A percentile compares a stretch with the other conserved stretches of the same genome.
Evolutionary conservation across 805 yeast genomes (phyloP).

Genomic region (Teunomyces gatunensis): DNA sequence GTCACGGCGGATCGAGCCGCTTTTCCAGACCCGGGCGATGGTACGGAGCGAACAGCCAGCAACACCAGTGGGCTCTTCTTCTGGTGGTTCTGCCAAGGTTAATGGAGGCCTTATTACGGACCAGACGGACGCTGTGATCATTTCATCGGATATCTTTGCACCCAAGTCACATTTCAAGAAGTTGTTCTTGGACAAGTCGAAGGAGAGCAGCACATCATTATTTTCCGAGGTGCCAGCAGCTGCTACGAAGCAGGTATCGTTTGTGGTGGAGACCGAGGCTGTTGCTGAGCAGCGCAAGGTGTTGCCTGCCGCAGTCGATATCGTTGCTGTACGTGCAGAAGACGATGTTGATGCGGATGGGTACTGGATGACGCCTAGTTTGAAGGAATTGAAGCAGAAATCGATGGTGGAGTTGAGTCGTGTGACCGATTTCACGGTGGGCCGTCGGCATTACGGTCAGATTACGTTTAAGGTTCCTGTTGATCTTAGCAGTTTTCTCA

Average conservation of each 20-base stretch:
- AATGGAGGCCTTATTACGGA: constrained; percentile 25
- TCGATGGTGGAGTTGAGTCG: constrained; percentile 61
- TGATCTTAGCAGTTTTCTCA: constrained; percentile 68
- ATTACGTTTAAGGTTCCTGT: constrained; percentile 79
- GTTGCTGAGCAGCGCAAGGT: neutral
- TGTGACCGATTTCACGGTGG: constrained; percentile 67
- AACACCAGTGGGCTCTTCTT: neutral
- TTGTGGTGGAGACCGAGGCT: neutral
- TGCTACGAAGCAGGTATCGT: constrained; percentile 2
- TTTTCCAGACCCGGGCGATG: constrained; percentile 20
- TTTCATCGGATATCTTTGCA: constrained; percentile 68
- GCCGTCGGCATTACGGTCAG: constrained; percentile 74
- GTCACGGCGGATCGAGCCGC: constrained; percentile 64
- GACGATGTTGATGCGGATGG: constrained; percentile 61
- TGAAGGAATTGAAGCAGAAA: constrained; percentile 57
- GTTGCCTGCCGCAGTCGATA: neutral
- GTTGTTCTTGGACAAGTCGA: constrained; percentile 50
- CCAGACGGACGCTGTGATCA: constrained; percentile 63
- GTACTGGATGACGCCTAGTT: constrained; percentile 83
- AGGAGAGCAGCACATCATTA: constrained; percentile 9
- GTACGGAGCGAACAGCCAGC: neutral
- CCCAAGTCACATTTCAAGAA: constrained; percentile 56
- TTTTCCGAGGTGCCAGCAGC: constrained; percentile 4
- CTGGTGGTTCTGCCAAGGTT: constrained; percentile 5
- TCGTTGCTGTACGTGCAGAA: constrained; percentile 12